phyloP scores from a whole-genome alignment of 1,139 yeast species.

The Saccharomyces hybrid region DNA sequence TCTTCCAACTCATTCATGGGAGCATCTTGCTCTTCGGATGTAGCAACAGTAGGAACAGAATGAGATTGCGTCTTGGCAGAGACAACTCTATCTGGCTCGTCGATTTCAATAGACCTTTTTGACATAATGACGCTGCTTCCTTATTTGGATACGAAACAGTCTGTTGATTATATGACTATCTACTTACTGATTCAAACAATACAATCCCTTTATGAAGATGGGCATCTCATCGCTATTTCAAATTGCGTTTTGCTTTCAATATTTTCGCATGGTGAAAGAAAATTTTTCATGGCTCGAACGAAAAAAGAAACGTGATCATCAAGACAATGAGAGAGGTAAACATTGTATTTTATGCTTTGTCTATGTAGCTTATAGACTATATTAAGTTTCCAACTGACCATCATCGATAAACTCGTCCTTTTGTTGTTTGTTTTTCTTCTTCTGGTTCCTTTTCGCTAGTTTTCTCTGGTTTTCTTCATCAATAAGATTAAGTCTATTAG shows the following conservation, averaged over 20 bases:
- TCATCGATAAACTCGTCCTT: slow-evolving; percentile 3
- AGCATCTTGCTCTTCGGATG: slow-evolving; percentile 36
- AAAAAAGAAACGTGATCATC: not conserved
- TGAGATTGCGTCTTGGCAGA: slow-evolving; percentile 33
- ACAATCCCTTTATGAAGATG: not conserved
- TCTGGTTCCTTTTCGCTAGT: slow-evolving; percentile 13
- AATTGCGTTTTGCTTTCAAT: not conserved
- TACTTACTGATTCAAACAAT: not conserved
- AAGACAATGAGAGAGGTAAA: too few species aligned
- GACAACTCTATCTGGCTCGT: slow-evolving; percentile 33
- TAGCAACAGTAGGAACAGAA: slow-evolving; percentile 31
- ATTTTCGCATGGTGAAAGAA: too few species aligned
- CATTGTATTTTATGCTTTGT: too few species aligned
- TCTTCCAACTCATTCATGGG: slow-evolving; percentile 92
- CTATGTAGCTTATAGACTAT: too few species aligned
- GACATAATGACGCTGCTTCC: slow-evolving; percentile 39
- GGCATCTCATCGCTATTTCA: not conserved
- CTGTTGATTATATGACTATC: not conserved
- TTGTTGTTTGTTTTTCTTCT: slow-evolving; percentile 8
- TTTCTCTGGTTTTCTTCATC: slow-evolving; percentile 21
- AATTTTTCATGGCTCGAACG: not conserved
- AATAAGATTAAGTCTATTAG: slow-evolving; percentile 17
- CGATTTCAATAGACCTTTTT: slow-evolving; percentile 48
- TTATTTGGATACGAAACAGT: too few species aligned
- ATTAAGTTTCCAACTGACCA: not conserved